phyloP scores from a whole-genome alignment of 2,329 filamentous ascomycete genomes.

The Endocalyx cinctus region DNA sequence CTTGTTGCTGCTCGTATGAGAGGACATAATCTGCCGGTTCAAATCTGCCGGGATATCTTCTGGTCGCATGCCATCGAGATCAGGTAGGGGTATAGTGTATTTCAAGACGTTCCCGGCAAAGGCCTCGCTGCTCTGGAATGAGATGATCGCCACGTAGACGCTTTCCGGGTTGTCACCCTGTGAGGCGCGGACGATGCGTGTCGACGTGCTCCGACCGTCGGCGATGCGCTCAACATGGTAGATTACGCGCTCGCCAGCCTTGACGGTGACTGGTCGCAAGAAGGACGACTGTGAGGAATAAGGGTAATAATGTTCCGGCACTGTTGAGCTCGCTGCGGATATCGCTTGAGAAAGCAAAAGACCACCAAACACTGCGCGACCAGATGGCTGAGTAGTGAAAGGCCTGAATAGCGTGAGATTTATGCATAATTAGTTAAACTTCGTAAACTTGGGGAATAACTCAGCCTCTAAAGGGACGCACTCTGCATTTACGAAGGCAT shows the following conservation, averaged over 20 bases:
- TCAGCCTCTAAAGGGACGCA: no score
- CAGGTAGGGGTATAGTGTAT: background rate
- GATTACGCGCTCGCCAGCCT: background rate
- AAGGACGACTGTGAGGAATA: conserved; percentile 8
- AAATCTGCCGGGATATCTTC: background rate
- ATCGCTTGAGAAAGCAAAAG: conserved; percentile 7
- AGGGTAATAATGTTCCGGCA: background rate
- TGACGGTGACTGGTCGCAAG: conserved; percentile 2
- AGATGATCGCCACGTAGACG: background rate
- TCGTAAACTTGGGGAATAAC: no score
- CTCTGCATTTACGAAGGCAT: no score
- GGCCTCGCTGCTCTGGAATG: background rate
- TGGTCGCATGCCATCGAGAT: background rate
- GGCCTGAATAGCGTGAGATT: no score
- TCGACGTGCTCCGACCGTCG: conserved; percentile 7
- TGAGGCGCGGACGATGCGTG: background rate
- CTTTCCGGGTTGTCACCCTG: background rate
- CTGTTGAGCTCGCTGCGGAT: conserved; percentile 5
- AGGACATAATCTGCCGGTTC: background rate
- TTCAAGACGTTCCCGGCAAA: background rate
- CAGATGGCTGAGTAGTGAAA: no score
- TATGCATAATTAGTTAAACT: no score
- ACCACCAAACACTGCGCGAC: no score
- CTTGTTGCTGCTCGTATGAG: background rate
- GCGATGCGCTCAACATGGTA: conserved; percentile 4